phyloP scores from a whole-genome alignment of 495 filamentous ascomycete species.

The Podospora comata region DNA sequence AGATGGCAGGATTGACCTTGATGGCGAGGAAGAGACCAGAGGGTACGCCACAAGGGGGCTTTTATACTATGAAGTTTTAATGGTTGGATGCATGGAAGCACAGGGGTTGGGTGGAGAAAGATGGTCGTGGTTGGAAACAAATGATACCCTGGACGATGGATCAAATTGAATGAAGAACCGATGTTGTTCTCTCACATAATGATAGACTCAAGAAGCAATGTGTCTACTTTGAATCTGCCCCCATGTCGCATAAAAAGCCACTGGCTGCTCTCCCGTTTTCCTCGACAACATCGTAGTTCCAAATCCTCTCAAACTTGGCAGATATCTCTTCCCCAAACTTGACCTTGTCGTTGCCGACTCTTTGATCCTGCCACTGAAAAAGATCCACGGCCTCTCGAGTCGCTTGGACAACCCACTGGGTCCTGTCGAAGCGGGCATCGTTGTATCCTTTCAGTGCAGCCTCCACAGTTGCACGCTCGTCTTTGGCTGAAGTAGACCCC shows the following conservation, averaged over 20 bases:
- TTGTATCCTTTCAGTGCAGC: conserved; percentile 41
- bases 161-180: not conserved
- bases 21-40: not conserved
- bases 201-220: no score
- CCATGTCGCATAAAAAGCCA: not conserved
- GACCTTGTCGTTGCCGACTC: conserved; percentile 28
- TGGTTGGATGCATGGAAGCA: not conserved
- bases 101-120: not conserved
- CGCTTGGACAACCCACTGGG: conserved; percentile 35
- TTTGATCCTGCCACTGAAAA: conserved; percentile 40
- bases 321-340: conserved; percentile 34
- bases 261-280: not conserved
- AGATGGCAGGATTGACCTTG: not conserved
- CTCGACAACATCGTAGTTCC: conserved; percentile 37
- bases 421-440: conserved; percentile 36
- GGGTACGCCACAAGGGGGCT: not conserved
- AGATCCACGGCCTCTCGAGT: conserved; percentile 39
- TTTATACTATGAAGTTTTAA: not conserved
- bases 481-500: not conserved
- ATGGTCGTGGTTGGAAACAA: not conserved
- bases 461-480: conserved; percentile 22
- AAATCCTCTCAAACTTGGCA: conserved; percentile 36
- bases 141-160: not conserved
- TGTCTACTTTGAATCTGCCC: not conserved
- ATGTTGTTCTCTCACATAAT: not conserved